These are phyloP conservation scores for Tulasnella sp. DNA, from an alignment of 768 basidiomycete species.

Conservation along the genomic window DNA sequence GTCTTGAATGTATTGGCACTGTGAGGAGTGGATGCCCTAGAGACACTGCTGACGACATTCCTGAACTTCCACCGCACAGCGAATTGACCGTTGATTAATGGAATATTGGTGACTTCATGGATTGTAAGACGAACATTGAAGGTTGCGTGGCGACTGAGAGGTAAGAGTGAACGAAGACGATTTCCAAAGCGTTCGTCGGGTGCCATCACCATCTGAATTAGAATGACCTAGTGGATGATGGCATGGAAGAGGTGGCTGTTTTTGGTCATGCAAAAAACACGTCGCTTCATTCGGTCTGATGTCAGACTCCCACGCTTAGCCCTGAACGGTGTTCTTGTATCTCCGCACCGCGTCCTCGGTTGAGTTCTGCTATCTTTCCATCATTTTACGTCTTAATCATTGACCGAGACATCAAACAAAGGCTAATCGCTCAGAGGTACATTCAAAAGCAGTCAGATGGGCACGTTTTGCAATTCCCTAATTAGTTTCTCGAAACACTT, in stretches of 20 bases:
- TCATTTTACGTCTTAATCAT: too few species aligned
- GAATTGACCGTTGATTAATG: constrained; percentile 58
- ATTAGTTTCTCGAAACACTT: too few species aligned
- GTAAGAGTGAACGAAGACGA: constrained; percentile 20
- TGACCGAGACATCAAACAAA: too few species aligned
- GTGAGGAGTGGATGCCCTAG: constrained; percentile 21
- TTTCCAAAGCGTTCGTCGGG: constrained; percentile 10
- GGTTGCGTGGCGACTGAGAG: constrained; percentile 47
- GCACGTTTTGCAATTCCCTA: too few species aligned
- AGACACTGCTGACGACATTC: constrained; percentile 27
- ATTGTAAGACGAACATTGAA: constrained; percentile 49
- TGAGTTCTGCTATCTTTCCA: too few species aligned
- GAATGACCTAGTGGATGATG: not conserved
- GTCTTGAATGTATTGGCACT: constrained; percentile 1
- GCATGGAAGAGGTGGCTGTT: not conserved
- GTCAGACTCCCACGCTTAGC: not conserved
- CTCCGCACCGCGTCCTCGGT: too few species aligned
- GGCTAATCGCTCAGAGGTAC: too few species aligned
- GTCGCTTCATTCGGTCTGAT: not conserved
- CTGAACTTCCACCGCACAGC: constrained; percentile 61
- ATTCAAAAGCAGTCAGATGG: too few species aligned
- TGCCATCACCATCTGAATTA: constrained; percentile 1
- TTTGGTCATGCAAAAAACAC: not conserved
- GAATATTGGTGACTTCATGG: constrained; percentile 58
- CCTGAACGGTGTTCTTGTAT: too few species aligned